Percentiles rank a stretch among this genome's conserved stretches.
phyloP scores from a whole-genome alignment of 2,329 filamentous ascomycete species.

The Trichoderma oligosporum region DNA sequence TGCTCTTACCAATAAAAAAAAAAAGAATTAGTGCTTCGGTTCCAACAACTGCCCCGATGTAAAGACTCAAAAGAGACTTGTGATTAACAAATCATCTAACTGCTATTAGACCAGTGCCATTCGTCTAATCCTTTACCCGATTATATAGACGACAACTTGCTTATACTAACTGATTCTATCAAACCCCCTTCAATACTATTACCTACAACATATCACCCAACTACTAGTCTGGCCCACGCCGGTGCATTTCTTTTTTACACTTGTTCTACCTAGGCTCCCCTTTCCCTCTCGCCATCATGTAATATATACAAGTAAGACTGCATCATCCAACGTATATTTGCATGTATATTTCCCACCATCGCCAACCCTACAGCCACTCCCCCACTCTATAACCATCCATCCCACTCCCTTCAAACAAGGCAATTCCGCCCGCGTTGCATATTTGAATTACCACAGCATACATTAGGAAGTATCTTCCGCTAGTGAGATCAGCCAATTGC shows the following conservation, averaged over 20 bases:
- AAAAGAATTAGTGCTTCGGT: too few relatives aligned
- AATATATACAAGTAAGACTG: too few relatives aligned
- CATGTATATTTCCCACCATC: not conserved
- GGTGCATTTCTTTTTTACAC: not conserved
- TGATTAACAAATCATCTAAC: conserved; percentile 3
- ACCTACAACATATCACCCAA: not conserved
- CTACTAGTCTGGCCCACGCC: not conserved
- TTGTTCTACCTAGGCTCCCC: too few relatives aligned
- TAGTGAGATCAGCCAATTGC: not conserved
- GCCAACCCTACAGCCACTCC: not conserved
- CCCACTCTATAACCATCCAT: not conserved
- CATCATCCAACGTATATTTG: too few relatives aligned
- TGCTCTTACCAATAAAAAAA: too few relatives aligned
- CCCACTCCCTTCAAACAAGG: not conserved
- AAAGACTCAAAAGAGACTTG: not conserved
- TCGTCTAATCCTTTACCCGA: conserved; percentile 12
- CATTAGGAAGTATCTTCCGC: not conserved
- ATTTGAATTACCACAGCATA: not conserved
- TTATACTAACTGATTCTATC: not conserved
- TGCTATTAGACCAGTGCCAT: not conserved
- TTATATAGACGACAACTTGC: not conserved
- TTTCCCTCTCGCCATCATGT: too few relatives aligned
- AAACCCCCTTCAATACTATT: not conserved
- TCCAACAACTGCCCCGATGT: too few relatives aligned
- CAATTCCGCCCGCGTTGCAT: conserved; percentile 7